phyloP scores from a whole-genome alignment of 805 yeast species.

The Lipomyces sp. region DNA sequence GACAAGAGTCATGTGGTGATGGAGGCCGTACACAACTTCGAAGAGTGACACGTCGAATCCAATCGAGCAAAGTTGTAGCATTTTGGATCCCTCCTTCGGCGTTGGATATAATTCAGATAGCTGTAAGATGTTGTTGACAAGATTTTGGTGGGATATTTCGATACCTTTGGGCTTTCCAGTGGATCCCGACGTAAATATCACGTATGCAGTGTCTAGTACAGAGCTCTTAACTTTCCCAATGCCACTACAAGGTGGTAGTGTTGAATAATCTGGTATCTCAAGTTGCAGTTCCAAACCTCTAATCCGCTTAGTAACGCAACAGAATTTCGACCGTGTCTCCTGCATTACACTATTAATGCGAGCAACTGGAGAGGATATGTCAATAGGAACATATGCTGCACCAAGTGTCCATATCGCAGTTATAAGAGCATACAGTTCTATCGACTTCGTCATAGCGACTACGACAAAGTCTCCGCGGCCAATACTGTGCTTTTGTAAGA shows the following conservation, averaged over 20 bases:
- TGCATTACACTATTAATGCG: slow-evolving; percentile 20
- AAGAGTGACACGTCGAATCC: slow-evolving; percentile 41
- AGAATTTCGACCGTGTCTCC: slow-evolving; percentile 8
- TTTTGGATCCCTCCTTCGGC: slow-evolving; percentile 14
- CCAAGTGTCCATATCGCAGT: slow-evolving; percentile 35
- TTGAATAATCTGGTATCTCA: neutral
- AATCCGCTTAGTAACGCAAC: neutral
- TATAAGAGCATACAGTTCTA: slow-evolving; percentile 31
- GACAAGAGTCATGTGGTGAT: slow-evolving; percentile 30
- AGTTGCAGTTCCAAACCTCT: neutral
- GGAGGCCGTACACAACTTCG: slow-evolving; percentile 36
- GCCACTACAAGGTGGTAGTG: slow-evolving; percentile 2
- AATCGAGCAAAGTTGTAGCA: slow-evolving; percentile 39
- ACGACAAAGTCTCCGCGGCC: slow-evolving; percentile 14
- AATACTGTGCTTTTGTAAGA: slow-evolving; percentile 12
- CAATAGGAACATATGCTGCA: slow-evolving; percentile 37
- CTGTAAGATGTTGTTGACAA: slow-evolving; percentile 36
- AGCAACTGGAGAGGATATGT: slow-evolving; percentile 24
- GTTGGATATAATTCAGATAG: slow-evolving; percentile 27
- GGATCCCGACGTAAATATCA: slow-evolving; percentile 40
- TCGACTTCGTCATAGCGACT: slow-evolving; percentile 21
- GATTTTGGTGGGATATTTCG: slow-evolving; percentile 34
- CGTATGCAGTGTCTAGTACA: slow-evolving; percentile 26
- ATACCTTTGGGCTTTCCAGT: slow-evolving; percentile 42
- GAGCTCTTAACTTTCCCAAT: neutral